phyloP scores from a whole-genome alignment of 352 stramenopile genomes.

The Globisporangium irregulare region DNA sequence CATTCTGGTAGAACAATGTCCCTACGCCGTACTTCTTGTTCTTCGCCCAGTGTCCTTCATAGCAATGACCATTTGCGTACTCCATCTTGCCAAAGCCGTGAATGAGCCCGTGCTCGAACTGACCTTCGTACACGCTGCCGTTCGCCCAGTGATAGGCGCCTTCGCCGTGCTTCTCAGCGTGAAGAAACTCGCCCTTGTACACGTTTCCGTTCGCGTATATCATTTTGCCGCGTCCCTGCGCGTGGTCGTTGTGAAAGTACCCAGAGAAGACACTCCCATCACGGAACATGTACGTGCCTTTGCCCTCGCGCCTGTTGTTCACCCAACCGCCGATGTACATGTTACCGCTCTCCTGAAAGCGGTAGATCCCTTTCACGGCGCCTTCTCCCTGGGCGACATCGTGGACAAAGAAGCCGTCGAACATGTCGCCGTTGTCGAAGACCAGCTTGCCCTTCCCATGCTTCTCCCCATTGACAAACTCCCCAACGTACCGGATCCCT shows the following conservation, averaged over 20 bases:
- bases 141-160: constrained; percentile 69
- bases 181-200: constrained; percentile 65
- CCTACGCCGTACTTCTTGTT: constrained; percentile 83
- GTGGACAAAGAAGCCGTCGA: constrained; percentile 66
- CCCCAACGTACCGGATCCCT: constrained; percentile 65
- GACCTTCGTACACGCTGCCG: constrained; percentile 73
- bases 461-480: constrained; percentile 51
- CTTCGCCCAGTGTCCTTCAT: constrained; percentile 55
- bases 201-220: constrained; percentile 83
- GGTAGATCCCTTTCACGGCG: constrained; percentile 56
- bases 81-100: constrained; percentile 48
- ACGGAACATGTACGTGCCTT: constrained; percentile 57
- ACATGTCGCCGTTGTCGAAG: constrained; percentile 76
- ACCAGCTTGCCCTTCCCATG: constrained; percentile 69
- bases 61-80: constrained; percentile 66
- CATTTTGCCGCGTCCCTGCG: constrained; percentile 75
- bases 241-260: constrained; percentile 55
- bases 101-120: constrained; percentile 70
- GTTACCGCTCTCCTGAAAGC: constrained; percentile 62
- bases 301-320: constrained; percentile 70
- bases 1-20: constrained; percentile 76
- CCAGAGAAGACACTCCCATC: constrained; percentile 63
- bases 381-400: constrained; percentile 47
- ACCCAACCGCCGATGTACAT: constrained; percentile 67
- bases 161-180: constrained; percentile 64